These are phyloP conservation scores for Psilocybe cyanescens DNA, from an alignment of 768 basidiomycete species.

Conservation along the genomic window DNA sequence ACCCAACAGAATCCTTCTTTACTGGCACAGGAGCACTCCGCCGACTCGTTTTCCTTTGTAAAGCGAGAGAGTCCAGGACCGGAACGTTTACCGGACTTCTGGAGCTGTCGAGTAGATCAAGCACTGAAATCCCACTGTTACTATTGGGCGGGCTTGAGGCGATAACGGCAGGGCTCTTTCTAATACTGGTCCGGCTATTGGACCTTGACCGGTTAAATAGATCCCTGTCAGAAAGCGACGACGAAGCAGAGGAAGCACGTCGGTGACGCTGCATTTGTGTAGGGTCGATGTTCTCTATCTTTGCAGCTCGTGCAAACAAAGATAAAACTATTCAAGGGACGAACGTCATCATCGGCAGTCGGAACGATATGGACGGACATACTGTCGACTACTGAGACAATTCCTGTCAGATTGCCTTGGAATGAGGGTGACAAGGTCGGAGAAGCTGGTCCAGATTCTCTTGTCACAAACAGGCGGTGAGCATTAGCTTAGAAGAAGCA, in stretches of 20 bases:
- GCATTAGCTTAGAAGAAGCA: conserved; percentile 59
- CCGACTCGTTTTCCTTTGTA: conserved; percentile 23
- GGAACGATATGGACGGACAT: conserved; percentile 26
- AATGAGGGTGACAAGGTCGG: conserved; percentile 45
- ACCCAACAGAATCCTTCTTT: conserved; percentile 12
- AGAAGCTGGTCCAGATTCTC: conserved; percentile 59
- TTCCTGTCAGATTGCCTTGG: conserved; percentile 62
- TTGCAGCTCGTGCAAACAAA: conserved; percentile 75
- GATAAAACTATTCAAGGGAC: conserved; percentile 60
- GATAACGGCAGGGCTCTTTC: conserved; percentile 36
- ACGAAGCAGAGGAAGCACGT: conserved; percentile 75
- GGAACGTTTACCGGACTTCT: conserved; percentile 18
- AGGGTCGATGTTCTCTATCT: conserved; percentile 77
- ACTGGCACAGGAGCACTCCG: conserved; percentile 20
- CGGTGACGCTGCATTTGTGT: conserved; percentile 80
- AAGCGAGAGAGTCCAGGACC: conserved; percentile 20
- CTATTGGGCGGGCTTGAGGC: conserved; percentile 30
- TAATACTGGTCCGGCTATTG: conserved; percentile 40
- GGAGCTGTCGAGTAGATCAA: conserved; percentile 29
- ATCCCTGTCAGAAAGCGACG: conserved; percentile 49
- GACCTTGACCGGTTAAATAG: conserved; percentile 42
- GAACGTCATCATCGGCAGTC: background rate
- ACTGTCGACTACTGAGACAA: conserved; percentile 88
- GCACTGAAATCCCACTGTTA: conserved; percentile 17
- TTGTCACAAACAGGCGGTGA: conserved; percentile 79